Base-by-base conservation (phyloP, 2,329 filamentous ascomycete genomes). In the Aspergillus tubingensis region DNA sequence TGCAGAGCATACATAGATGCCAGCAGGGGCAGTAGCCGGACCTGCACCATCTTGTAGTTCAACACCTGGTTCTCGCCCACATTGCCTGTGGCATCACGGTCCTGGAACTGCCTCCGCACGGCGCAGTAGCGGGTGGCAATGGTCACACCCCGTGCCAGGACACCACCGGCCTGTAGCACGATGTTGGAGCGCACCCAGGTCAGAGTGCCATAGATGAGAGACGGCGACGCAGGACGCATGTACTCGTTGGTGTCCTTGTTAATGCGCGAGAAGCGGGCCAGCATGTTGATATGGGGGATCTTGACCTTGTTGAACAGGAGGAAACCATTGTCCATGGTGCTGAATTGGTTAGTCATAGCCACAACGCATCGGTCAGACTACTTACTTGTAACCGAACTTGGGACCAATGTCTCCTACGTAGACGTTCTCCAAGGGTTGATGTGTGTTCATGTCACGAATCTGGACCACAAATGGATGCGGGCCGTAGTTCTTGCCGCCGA, bases 31-130 rank as follows among this genome's bases (percentile, higher is more conserved):
- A 92, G 79, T 2, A 92, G 80, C 51, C 90, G 85, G 69, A 89
- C 85, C 73, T 92, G 89, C 7, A 92, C 90, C 86, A 91, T 92
- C 63, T 89, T 91, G 77, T 92, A 92, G 79, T 92, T 89, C 27
- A 92, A 80, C 1, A 92, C 90, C 68, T 89, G 88, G 72, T 87
- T 91, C 78, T 92, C 90, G 5, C 84, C 85, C 23, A 78, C 80
- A 41, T 79, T 80, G 39, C 83, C 80, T 27, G 82, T 81, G 5
- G 87, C 85, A 75, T 92, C 90, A 5, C 86, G 84, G 67, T 92
- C 90, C 73, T 91, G 87, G 80, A 92, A 92, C 70, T 92, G 90
- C n/a, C 88, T 83, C 53, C 90, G 84, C 4, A 92, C 86, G 2
- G 89, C 85, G 61, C 86, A 87, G 76, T 92, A 92, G 57, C 90